These are phyloP conservation scores for Eucalyptus victrix DNA, from an alignment of 345 rosid genomes.

Conservation along the genomic window DNA sequence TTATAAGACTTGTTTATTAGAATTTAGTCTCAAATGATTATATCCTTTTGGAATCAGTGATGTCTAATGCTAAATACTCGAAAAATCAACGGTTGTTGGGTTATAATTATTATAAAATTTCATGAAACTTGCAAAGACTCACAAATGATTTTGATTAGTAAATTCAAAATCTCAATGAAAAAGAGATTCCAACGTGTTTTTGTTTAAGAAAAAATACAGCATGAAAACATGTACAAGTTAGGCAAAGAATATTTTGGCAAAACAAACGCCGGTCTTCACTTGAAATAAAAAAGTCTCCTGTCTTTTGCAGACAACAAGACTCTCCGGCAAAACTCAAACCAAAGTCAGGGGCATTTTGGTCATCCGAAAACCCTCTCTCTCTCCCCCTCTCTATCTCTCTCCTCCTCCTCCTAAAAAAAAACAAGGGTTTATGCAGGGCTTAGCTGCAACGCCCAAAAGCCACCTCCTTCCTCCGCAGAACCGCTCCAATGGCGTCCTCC, in stretches of 20 bases:
- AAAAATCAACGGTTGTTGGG: fast-evolving
- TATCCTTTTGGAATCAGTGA: not conserved
- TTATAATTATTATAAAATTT: not conserved
- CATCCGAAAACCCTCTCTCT: not conserved
- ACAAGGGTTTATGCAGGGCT: constrained; percentile 53
- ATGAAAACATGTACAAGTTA: not conserved
- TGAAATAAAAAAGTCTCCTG: not conserved
- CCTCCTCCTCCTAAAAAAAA: not conserved
- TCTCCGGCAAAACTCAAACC: not conserved
- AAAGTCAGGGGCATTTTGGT: not conserved
- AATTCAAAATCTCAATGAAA: not conserved
- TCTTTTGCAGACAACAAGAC: not conserved
- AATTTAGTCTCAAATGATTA: fast-evolving
- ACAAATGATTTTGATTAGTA: not conserved
- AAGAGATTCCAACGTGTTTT: not conserved
- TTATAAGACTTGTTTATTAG: not conserved
- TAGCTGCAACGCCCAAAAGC: constrained; percentile 1
- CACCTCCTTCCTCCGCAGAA: not conserved
- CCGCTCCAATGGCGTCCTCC: constrained; percentile 1
- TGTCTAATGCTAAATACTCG: too few relatives aligned
- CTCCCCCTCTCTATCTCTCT: not conserved
- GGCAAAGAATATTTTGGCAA: not conserved
- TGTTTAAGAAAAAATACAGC: not conserved
- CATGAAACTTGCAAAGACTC: fast-evolving
- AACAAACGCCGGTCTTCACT: not conserved